A percentile compares a stretch with the other conserved stretches of the same genome.
Conservation (phyloP, 2,329 filamentous ascomycete species). For the Hymenoscyphus infarciens region DNA sequence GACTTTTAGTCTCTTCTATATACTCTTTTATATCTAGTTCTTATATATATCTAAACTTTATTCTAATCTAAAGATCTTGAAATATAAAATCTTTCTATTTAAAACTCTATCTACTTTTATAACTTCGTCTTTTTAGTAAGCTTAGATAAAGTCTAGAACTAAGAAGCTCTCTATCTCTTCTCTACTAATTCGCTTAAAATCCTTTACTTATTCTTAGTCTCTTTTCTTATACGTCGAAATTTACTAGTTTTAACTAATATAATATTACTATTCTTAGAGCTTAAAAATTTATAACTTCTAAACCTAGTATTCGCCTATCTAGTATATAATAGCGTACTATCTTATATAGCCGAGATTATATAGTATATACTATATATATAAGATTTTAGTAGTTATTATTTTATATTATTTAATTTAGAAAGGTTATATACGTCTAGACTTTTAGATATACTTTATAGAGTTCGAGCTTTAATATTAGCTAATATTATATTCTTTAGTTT, state of each 20-base stretch:
- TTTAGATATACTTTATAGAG: too few species aligned
- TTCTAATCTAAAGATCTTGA: background rate
- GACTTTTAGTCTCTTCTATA: background rate
- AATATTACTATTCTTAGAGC: too few species aligned
- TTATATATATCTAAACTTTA: background rate
- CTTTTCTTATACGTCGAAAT: too few species aligned
- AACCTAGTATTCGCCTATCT: slow-evolving; percentile 35
- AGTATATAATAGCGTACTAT: too few species aligned
- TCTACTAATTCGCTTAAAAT: slow-evolving; percentile 24
- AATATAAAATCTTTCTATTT: background rate
- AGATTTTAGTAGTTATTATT: too few species aligned
- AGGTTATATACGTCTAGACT: too few species aligned
- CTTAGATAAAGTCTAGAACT: slow-evolving; percentile 17
- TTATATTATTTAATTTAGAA: too few species aligned
- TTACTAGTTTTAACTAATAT: too few species aligned
- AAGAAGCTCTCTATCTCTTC: slow-evolving; percentile 24
- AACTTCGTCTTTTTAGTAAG: slow-evolving; percentile 14
- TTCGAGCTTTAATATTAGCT: too few species aligned
- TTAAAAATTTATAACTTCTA: slow-evolving; percentile 30
- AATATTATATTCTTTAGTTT: too few species aligned
- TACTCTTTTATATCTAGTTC: background rate
- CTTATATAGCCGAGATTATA: too few species aligned
- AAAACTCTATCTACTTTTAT: slow-evolving; percentile 1
- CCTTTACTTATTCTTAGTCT: slow-evolving; percentile 30
- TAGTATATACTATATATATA: too few species aligned